phyloP scores from a whole-genome alignment of 495 filamentous ascomycete species.

The Penicillium mononematosum region DNA sequence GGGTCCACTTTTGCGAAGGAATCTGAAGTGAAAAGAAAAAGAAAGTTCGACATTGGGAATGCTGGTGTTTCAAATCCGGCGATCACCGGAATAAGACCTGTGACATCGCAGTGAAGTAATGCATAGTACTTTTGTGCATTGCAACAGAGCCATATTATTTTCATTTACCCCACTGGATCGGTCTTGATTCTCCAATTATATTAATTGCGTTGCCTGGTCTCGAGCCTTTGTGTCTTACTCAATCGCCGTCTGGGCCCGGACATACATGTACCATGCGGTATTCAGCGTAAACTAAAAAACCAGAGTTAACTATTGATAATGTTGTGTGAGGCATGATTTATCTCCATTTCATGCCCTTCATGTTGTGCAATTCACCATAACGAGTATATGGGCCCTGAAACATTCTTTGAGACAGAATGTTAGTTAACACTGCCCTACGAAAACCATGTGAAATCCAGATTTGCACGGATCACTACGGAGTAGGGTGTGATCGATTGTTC shows the following conservation, averaged over 20 bases:
- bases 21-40: conserved; percentile 2
- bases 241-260: conserved; percentile 13
- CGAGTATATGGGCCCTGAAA: background rate
- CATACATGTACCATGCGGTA: background rate
- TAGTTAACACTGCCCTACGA: background rate
- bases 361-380: background rate
- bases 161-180: background rate
- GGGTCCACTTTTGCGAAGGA: background rate
- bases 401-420: background rate
- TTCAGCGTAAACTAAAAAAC: background rate
- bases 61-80: conserved; percentile 15
- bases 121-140: background rate
- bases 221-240: background rate
- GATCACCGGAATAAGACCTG: conserved; percentile 5
- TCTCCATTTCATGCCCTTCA: background rate
- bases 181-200: background rate
- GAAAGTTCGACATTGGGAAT: conserved; percentile 19
- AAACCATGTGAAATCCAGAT: background rate
- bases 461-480: background rate
- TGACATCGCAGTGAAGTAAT: conserved; percentile 9
- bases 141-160: background rate
- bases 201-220: conserved; percentile 15
- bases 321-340: background rate
- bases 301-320: background rate
- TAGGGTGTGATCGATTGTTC: background rate